Conservation (phyloP, 225 moss, liverwort and hornwort species). For the Marchantia paleacea region DNA sequence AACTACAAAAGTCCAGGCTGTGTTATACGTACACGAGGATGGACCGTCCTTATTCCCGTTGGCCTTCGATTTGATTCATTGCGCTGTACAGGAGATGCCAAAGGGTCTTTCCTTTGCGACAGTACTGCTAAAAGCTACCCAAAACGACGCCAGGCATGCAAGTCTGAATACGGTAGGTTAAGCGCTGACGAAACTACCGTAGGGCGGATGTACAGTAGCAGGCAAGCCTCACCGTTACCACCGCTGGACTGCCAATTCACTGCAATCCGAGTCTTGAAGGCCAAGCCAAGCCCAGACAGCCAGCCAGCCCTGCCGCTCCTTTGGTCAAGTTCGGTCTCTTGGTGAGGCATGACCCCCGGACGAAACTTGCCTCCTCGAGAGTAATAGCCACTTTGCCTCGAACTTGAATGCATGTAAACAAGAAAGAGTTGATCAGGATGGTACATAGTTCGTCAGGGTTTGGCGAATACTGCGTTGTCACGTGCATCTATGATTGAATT, state of each 20-base stretch:
- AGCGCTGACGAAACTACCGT: neutral
- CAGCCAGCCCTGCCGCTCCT: neutral
- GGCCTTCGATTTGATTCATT: too few species aligned
- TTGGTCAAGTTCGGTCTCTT: neutral
- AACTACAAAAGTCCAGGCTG: too few species aligned
- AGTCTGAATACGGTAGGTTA: constrained; percentile 2
- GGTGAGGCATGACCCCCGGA: neutral
- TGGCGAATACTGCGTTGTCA: neutral
- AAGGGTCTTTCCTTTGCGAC: neutral
- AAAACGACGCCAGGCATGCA: neutral
- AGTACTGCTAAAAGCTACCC: constrained; percentile 1
- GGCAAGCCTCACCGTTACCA: constrained; percentile 3
- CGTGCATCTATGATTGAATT: neutral
- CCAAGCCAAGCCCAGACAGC: neutral
- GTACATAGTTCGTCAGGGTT: neutral
- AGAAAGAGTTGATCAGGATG: neutral
- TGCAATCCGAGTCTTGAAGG: neutral
- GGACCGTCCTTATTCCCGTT: too few species aligned
- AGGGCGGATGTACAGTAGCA: neutral
- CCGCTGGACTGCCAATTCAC: neutral
- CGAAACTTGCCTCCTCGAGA: neutral
- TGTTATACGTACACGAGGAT: too few species aligned
- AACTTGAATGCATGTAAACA: neutral
- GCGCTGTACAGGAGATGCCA: neutral
- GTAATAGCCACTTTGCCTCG: neutral